These are phyloP conservation scores for Wickerhamiella hasegawae DNA, from an alignment of 805 yeast genomes.

Conservation along the genomic window DNA sequence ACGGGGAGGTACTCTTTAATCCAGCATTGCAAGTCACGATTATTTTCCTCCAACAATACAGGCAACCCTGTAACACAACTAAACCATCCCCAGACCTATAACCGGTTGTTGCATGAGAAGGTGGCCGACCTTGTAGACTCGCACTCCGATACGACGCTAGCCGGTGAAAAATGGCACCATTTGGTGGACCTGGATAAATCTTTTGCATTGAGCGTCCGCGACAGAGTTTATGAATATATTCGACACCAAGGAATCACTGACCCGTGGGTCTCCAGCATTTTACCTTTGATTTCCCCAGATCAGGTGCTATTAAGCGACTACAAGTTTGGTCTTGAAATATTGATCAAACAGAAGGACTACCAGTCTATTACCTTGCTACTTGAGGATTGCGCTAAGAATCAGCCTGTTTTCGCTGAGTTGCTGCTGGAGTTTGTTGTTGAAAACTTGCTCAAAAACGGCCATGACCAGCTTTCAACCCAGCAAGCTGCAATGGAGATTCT, in stretches of 20 bases:
- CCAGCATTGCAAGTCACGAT: too few species aligned
- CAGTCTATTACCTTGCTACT: conserved; percentile 2
- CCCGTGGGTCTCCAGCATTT: neutral
- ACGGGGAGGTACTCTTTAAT: too few species aligned
- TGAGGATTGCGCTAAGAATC: conserved; percentile 2
- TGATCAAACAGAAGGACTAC: conserved; percentile 2
- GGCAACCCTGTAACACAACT: too few species aligned
- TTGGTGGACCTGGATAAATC: too few species aligned
- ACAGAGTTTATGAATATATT: neutral
- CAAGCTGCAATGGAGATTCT: conserved; percentile 1
- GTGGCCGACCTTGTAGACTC: too few species aligned
- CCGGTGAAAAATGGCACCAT: too few species aligned
- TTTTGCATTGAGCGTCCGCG: neutral
- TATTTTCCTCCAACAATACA: too few species aligned
- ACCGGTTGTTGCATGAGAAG: too few species aligned
- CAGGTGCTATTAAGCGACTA: conserved; percentile 8
- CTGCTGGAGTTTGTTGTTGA: neutral
- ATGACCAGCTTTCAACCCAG: too few species aligned
- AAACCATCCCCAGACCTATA: too few species aligned
- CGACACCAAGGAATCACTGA: too few species aligned
- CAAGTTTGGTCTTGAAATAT: conserved; percentile 7
- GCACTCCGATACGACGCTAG: too few species aligned
- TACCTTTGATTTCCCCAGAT: conserved; percentile 3
- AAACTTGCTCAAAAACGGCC: neutral
- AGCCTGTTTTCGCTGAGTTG: conserved; percentile 5